A percentile compares a stretch with the other conserved stretches of the same genome.
These are phyloP conservation scores for Canariomyces notabilis DNA, from an alignment of 2,329 filamentous ascomycete genomes.

Conservation along the genomic window DNA sequence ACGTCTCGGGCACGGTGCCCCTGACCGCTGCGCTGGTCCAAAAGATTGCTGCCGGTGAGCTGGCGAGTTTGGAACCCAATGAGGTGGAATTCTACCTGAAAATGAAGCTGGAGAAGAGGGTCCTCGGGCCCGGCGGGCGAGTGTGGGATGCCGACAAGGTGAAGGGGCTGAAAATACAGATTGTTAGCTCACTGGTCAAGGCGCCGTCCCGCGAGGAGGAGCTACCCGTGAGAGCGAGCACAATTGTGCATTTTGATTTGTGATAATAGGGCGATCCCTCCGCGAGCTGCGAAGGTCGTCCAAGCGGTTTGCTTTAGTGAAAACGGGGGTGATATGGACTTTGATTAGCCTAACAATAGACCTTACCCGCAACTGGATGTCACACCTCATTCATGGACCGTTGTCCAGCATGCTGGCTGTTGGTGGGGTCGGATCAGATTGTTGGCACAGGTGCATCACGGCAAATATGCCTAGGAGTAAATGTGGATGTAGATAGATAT, in stretches of 20 bases:
- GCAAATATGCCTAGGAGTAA: no score
- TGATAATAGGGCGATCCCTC: constrained; percentile 4
- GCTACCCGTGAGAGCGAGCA: constrained; percentile 20
- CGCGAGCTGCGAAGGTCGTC: no score
- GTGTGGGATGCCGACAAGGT: constrained; percentile 8
- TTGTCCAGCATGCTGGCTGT: no score
- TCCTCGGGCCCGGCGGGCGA: constrained; percentile 15
- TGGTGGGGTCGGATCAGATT: no score
- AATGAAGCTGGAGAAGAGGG: constrained; percentile 12
- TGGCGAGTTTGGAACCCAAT: constrained; percentile 16
- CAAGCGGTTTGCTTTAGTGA: no score
- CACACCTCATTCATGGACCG: no score
- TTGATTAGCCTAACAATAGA: no score
- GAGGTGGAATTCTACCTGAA: constrained; percentile 20
- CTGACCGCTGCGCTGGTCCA: constrained; percentile 46
- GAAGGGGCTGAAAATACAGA: constrained; percentile 10
- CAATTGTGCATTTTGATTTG: constrained; percentile 21
- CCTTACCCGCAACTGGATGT: no score
- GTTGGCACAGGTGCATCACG: no score
- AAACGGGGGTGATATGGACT: no score
- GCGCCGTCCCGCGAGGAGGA: constrained; percentile 23
- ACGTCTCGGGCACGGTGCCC: constrained; percentile 47
- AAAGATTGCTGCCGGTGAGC: constrained; percentile 29
- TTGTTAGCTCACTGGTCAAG: constrained; percentile 20
- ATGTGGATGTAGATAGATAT: no score